Evolutionary conservation across 1,139 yeast genomes (phyloP), one percentile per base, ranked within the genome.

Genomic region (Yarrowia galli): DNA sequence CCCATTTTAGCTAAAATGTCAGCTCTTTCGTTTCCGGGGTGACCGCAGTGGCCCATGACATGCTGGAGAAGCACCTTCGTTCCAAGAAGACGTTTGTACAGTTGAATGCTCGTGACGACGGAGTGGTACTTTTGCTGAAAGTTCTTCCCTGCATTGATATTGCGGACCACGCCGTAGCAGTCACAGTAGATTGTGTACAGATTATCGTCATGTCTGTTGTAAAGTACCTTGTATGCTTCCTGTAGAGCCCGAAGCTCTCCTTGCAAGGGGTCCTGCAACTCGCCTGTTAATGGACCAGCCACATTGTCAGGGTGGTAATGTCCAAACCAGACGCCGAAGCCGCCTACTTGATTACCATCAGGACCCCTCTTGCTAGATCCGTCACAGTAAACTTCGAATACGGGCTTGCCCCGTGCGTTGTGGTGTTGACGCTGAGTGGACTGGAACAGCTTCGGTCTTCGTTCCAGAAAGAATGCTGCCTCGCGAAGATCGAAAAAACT

Each of bases 1-100:
- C 60, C 60, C 43, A 53, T 53, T 16, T 53, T 53, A 6, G 60
- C 60, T 32, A 53, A 20, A 6, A 53, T 53, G 25, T 53, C 60
- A 0, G 60, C 60, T 10, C 60, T 15, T 9, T 53, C 60, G 20
- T 53, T 53, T 36, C 60, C 60, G 23, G 60, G 60, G 15, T 53
- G 43, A 4, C 60, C 60, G 16, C 28, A 36, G 12, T 53, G 60
- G 0, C 60, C 60, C 18, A 16, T 2, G 16, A 53, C 7, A 12
- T 53, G 60, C 15, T 22, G 35, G 1, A 53, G 60, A 9, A 9
- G 9, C 35, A 53, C 60, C 13, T 18, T 16, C 1, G 9, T 6
- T 2, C 45, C 43, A 1, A 53, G 32, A 2, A 53, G 16, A 1
- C n/a, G 32, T 10, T 9, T 36, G 18, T 53, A 53, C 20, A 38